A percentile compares a stretch with the other conserved stretches of the same genome.
Conservation (phyloP, 2,329 filamentous ascomycete genomes). For the Fusarium lyarnte region DNA sequence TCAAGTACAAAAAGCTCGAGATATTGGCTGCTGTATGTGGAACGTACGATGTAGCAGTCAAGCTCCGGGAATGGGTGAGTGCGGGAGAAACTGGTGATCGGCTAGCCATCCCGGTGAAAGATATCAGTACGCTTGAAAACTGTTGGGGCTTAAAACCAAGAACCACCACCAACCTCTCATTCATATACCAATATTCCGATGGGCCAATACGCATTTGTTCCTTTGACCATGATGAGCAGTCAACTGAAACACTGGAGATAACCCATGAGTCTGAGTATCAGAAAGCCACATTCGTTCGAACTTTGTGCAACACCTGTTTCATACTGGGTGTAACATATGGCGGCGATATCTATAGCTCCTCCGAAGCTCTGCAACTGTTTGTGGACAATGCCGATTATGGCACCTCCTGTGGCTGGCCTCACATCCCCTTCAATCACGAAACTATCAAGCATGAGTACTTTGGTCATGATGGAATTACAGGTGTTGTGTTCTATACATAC, state of each 20-base stretch:
- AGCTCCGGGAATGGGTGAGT: not conserved
- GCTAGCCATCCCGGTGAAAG: not conserved
- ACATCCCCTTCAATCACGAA: too few relatives aligned
- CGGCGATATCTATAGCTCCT: too few relatives aligned
- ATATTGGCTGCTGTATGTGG: not conserved
- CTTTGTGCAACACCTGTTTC: too few relatives aligned
- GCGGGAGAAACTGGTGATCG: not conserved
- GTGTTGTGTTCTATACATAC: not conserved
- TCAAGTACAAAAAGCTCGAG: not conserved
- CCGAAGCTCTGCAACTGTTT: too few relatives aligned
- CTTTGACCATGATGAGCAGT: not conserved
- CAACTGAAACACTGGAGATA: not conserved
- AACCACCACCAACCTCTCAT: fast-evolving
- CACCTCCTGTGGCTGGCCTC: too few relatives aligned
- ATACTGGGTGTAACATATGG: too few relatives aligned
- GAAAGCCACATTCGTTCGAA: too few relatives aligned
- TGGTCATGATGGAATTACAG: not conserved
- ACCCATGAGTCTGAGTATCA: not conserved
- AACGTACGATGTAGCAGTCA: not conserved
- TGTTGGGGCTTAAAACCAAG: fast-evolving
- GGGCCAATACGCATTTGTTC: not conserved
- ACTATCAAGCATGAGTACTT: too few relatives aligned
- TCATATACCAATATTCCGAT: not conserved
- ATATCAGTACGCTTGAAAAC: not conserved
- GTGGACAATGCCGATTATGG: too few relatives aligned